Evolutionary conservation across 495 filamentous ascomycete species (phyloP), one percentile per base, ranked within the genome.

Genomic region (Penicillium silybi): DNA sequence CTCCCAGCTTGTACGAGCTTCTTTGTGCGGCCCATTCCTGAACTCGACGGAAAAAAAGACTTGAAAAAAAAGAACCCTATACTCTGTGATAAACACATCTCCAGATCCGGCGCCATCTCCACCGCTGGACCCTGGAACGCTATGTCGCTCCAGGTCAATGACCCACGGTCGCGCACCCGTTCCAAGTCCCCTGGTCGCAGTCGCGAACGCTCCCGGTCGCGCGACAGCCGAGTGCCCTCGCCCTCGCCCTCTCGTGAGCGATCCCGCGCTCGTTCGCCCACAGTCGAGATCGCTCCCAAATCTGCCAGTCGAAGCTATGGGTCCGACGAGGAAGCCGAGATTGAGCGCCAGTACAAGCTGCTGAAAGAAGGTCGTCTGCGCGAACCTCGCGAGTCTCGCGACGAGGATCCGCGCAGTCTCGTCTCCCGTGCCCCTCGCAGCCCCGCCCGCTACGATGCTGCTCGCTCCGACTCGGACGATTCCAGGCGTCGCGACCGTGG

Each of bases 131-230:
- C 41, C 27, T 52, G 48, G 52, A 50, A 42, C 53, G 32, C 56
- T 54, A 71, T 69, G 68, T 74, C 81, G 44, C 75, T 87, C 38
- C 72, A 80, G 48, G 80, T 83, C 50, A 71, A 79, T 56, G 76
- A 84, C 59, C 67, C 75, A 67, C 77, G 79, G 58, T 81, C 80
- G 53, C 80, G 81, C 52, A 80, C 72, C 46, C 80, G 83, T 48
- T 83, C 80, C 58, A 83, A 77, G 44, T 86, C 84, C 11, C 80
- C 82, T 29, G 67, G 73, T 49, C 72, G 73, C 48, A 66, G 59
- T 46, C 66, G 68, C 41, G 76, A 77, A 29, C 75, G 74, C 44
- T 77, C 78, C 40, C 68, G 70, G 48, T 79, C 75, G 61, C 75
- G 77, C 64, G 74, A 80, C 58, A 65, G 51, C 42, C 69, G 72